Conservation (phyloP, 2,329 filamentous ascomycete genomes). For the Colletotrichum tabaci region DNA sequence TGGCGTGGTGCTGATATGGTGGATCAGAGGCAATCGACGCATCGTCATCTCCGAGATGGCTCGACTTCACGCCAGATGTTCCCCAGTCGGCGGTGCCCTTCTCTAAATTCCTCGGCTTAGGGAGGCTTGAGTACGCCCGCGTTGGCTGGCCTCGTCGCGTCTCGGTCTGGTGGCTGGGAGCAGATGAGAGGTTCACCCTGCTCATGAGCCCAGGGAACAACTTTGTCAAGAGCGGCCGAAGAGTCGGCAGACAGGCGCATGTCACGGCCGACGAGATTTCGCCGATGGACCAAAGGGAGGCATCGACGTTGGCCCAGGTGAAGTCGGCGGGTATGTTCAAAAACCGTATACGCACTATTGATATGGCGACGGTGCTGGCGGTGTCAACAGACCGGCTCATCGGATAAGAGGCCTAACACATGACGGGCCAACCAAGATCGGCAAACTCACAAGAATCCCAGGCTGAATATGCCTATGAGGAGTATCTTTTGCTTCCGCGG, state of each 20-base stretch:
- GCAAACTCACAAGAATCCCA: constrained; percentile 49
- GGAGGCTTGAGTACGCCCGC: constrained; percentile 21
- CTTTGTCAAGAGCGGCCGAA: constrained; percentile 45
- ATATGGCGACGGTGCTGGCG: constrained; percentile 45
- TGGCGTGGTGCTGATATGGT: constrained; percentile 23
- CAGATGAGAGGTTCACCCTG: constrained; percentile 30
- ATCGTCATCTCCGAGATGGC: constrained; percentile 19
- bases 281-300: constrained; percentile 46
- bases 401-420: background rate
- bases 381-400: background rate
- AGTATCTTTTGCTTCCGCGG: constrained; percentile 44
- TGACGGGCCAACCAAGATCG: background rate
- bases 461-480: constrained; percentile 48
- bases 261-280: constrained; percentile 45
- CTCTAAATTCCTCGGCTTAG: constrained; percentile 23
- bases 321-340: constrained; percentile 42
- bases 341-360: constrained; percentile 45
- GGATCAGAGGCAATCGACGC: background rate
- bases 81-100: constrained; percentile 13
- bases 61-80: constrained; percentile 21
- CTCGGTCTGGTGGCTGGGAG: constrained; percentile 30
- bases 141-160: constrained; percentile 17
- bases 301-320: constrained; percentile 46
- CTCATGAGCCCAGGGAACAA: constrained; percentile 34
- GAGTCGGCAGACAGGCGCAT: constrained; percentile 46